Percentiles rank a stretch among this genome's conserved stretches.
phyloP scores from a whole-genome alignment of 2,329 filamentous ascomycete species.

The Lojkania enalia region DNA sequence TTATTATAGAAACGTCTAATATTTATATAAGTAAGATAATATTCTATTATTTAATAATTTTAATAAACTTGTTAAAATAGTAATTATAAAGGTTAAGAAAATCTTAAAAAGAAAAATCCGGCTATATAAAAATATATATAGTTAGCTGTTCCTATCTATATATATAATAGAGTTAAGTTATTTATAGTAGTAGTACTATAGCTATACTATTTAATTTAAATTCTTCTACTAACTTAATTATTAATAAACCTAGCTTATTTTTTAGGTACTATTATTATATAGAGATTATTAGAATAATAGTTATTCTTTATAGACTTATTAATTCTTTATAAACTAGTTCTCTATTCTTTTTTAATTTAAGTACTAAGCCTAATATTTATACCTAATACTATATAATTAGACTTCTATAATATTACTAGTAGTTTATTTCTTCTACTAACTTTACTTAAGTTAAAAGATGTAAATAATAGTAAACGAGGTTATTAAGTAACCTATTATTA shows the following conservation, averaged over 20 bases:
- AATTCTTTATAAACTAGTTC: conserved; percentile 12
- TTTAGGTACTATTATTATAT: conserved; percentile 7
- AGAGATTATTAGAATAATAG: conserved; percentile 7
- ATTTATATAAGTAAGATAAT: conserved; percentile 9
- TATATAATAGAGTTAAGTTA: conserved; percentile 4
- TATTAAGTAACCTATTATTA: too few relatives aligned
- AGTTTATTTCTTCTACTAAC: conserved; percentile 10
- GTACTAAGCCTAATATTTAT: conserved; percentile 7
- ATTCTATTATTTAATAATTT: conserved; percentile 10
- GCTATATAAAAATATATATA: conserved; percentile 4
- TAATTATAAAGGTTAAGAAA: conserved; percentile 10
- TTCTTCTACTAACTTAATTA: conserved; percentile 8
- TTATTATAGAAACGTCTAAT: conserved; percentile 8
- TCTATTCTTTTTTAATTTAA: conserved; percentile 10
- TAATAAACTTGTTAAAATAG: conserved; percentile 9
- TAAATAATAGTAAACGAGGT: too few relatives aligned
- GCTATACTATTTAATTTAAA: conserved; percentile 8
- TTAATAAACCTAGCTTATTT: conserved; percentile 7
- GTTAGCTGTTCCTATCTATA: conserved; percentile 3
- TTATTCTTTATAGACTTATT: conserved; percentile 10
- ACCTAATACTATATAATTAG: not conserved
- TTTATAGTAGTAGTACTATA: conserved; percentile 4
- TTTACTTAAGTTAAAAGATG: too few relatives aligned
- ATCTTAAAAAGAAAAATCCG: conserved; percentile 12
- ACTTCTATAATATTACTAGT: conserved; percentile 5